Conservation (phyloP, 768 basidiomycete genomes). For the Naganishia randhawae region DNA sequence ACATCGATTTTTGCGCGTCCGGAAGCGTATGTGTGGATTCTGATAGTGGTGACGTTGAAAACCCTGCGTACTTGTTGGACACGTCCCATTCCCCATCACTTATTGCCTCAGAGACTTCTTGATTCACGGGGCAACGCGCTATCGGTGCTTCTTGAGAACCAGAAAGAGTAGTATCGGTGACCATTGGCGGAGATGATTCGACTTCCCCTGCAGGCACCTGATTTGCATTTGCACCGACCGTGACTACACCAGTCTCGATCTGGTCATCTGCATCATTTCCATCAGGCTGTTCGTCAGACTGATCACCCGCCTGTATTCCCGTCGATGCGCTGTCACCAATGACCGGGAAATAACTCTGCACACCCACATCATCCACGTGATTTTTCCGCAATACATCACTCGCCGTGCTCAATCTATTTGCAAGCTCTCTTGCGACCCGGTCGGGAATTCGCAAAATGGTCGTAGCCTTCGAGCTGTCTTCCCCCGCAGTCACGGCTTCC, state of each 20-base stretch:
- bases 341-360: conserved; percentile 15
- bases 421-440: not conserved
- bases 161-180: not conserved
- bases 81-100: conserved; percentile 9
- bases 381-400: conserved; percentile 9
- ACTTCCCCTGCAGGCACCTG: not conserved
- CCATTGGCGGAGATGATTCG: not conserved
- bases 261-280: not conserved
- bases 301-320: not conserved
- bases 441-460: not conserved
- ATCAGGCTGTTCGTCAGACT: not conserved
- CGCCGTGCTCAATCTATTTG: conserved; percentile 11
- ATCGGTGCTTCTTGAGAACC: not conserved
- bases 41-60: not conserved
- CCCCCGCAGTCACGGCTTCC: not conserved
- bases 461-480: not conserved
- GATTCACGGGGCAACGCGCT: not conserved
- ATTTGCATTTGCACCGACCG: not conserved
- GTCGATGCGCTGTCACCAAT: not conserved
- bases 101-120: not conserved
- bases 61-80: not conserved
- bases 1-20: not conserved
- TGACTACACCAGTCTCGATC: not conserved
- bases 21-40: not conserved
- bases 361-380: conserved; percentile 4